These are phyloP conservation scores for Carex myosuroides DNA, from an alignment of 176 grass and related monocot species.

Conservation along the genomic window DNA sequence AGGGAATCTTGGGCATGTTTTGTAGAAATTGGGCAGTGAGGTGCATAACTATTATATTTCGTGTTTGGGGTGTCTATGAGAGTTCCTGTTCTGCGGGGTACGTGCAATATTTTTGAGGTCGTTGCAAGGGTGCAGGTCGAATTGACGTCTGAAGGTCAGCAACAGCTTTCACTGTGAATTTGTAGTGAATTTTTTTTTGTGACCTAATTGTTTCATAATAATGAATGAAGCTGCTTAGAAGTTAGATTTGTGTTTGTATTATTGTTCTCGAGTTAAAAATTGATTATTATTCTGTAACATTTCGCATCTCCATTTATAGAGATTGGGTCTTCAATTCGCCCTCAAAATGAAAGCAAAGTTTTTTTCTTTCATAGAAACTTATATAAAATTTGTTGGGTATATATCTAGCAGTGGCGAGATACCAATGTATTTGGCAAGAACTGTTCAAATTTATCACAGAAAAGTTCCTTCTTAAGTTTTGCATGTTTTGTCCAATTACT, in stretches of 20 bases:
- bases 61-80: not conserved
- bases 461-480: not conserved
- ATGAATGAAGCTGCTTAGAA: not conserved
- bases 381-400: not conserved
- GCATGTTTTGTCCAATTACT: not conserved
- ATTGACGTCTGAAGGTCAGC: not conserved
- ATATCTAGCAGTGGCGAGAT: not conserved
- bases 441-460: not conserved
- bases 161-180: not conserved
- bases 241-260: not conserved
- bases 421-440: not conserved
- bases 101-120: conserved; percentile 5
- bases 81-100: not conserved
- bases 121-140: not conserved
- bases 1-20: not conserved
- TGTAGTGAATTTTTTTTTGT: not conserved
- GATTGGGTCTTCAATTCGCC: not conserved
- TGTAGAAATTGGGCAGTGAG: not conserved
- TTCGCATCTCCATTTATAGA: not conserved
- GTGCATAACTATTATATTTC: not conserved
- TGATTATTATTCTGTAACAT: not conserved
- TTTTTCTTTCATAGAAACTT: not conserved
- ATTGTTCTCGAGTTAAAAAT: not conserved
- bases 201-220: not conserved
- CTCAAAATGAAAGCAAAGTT: not conserved